A percentile compares a stretch with the other conserved stretches of the same genome.
Evolutionary conservation across 257 asterid genomes (phyloP).

Genomic region (Asclepias syriaca): DNA sequence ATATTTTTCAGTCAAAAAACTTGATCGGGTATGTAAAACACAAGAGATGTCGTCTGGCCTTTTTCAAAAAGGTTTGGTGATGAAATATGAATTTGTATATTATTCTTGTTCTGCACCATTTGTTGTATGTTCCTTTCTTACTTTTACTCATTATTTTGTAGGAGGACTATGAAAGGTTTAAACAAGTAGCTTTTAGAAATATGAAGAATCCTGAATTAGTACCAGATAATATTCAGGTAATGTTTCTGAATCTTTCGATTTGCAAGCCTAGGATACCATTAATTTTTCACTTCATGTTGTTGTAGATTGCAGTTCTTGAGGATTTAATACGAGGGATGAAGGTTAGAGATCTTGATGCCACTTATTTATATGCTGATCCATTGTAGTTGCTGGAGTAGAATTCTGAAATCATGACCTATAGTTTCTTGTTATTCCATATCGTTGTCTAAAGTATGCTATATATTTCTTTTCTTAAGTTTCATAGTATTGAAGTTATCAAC

Average conservation of each 20-base stretch:
- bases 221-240: conserved; percentile 70
- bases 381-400: background rate
- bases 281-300: conserved; percentile 14
- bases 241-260: conserved; percentile 2
- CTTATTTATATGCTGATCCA: background rate
- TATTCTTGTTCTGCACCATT: background rate
- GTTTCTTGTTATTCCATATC: background rate
- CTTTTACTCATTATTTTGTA: conserved; percentile 20
- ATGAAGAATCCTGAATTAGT: conserved; percentile 66
- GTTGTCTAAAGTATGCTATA: background rate
- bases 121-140: background rate
- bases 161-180: conserved; percentile 83
- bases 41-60: conserved; percentile 80
- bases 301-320: conserved; percentile 79
- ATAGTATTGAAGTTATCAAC: background rate
- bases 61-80: conserved; percentile 75
- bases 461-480: too few relatives aligned
- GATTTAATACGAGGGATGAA: conserved; percentile 83
- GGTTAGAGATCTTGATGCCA: conserved; percentile 35
- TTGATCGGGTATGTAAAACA: conserved; percentile 61
- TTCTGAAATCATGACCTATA: too few relatives aligned
- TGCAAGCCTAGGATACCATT: background rate
- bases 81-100: conserved; percentile 1
- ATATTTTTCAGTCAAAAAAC: conserved; percentile 66
- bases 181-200: conserved; percentile 56